Base-by-base conservation (phyloP, 163 green algal species). In the Chlorella variabilis region DNA sequence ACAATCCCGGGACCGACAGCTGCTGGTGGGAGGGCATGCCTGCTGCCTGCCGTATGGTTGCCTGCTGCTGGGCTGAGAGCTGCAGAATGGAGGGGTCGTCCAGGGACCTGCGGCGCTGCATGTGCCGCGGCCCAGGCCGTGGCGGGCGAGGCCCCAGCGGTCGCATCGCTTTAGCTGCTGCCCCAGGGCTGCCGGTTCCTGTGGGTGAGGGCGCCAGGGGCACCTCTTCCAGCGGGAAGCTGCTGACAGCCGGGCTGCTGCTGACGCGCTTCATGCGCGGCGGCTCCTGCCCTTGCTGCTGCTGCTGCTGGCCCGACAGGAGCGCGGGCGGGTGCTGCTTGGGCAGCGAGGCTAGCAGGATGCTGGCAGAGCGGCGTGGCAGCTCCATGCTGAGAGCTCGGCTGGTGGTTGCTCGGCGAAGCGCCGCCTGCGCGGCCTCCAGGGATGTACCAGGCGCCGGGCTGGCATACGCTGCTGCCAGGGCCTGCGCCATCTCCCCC, bases 401-500 rank as follows among this genome's bases (percentile, higher is more conserved):
- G 45, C 45, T 15, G 11, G 48, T 5, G 15, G 25, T 38, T 31
- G 27, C 66, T 38, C 18, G 31, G 4, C 5, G 69, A 4, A 33
- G 6, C 23, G 21, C n/a, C 33, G 36, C 49, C 23, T 13, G 18
- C n/a, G 33, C 49, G 42, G 7, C 38, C n/a, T n/a, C n/a, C n/a
- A n/a, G n/a, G 20, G 38, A 20, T 13, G 39, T 49, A 49, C 71
- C 49, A 1, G 34, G 34, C n/a, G 20, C 34, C 5, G 71, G 71
- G 71, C 71, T 78, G 71, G 49, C 49, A 27, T 78, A 78, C 4
- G 71, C 68, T 27, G 68, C 13, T 5, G 68, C 15, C 42, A n/a
- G 7, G 7, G n/a, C 7, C 67, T 58, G 65, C 18, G 65, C 39
- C n/a, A n/a, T 27, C 25, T 38, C 41, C 3, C 38, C 4, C 18